Conservation (phyloP, 2,329 filamentous ascomycete species). For the Clarireedia paspali region DNA sequence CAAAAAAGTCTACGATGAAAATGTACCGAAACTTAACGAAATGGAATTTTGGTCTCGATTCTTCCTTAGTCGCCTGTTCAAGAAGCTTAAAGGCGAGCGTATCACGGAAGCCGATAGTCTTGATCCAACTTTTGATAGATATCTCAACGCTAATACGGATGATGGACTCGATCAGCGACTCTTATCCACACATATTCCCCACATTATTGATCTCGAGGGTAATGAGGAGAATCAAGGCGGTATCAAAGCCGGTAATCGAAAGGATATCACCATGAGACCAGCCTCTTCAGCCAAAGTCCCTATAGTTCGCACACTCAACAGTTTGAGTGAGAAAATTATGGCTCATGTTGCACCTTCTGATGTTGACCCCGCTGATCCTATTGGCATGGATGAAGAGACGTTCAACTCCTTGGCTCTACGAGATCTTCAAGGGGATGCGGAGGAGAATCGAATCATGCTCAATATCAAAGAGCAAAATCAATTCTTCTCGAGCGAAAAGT, state of each 20-base stretch:
- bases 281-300: constrained; percentile 67
- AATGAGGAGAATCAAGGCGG: constrained; percentile 95
- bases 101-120: constrained; percentile 68
- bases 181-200: constrained; percentile 62
- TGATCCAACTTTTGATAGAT: constrained; percentile 78
- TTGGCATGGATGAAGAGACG: constrained; percentile 63
- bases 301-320: constrained; percentile 84
- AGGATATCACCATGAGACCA: constrained; percentile 85
- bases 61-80: constrained; percentile 83
- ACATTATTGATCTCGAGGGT: constrained; percentile 85
- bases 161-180: constrained; percentile 44
- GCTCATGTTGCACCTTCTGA: constrained; percentile 77
- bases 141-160: constrained; percentile 66
- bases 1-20: constrained; percentile 85
- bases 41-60: constrained; percentile 88
- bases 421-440: constrained; percentile 68
- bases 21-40: constrained; percentile 74
- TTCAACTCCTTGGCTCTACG: constrained; percentile 69
- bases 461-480: constrained; percentile 82
- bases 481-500: constrained; percentile 61
- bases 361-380: constrained; percentile 54
- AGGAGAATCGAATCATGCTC: constrained; percentile 72
- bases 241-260: constrained; percentile 70
- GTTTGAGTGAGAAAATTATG: constrained; percentile 87
- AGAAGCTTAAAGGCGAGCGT: constrained; percentile 85